Conservation (phyloP, 2,329 filamentous ascomycete species). For the Exophiala aquamarina region DNA sequence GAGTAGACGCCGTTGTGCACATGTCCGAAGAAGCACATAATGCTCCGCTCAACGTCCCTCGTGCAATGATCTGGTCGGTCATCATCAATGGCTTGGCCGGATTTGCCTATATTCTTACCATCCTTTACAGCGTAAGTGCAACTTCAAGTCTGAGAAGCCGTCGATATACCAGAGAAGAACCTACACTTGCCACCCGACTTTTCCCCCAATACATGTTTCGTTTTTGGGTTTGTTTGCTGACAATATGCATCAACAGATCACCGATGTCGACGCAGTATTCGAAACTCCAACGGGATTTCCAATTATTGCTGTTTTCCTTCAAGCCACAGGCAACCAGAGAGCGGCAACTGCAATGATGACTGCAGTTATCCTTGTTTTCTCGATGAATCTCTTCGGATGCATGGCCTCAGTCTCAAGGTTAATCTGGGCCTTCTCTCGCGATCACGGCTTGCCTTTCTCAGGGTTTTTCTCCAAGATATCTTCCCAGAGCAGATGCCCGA, state of each 20-base stretch:
- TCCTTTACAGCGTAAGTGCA: conserved; percentile 30
- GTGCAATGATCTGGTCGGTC: conserved; percentile 30
- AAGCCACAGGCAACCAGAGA: conserved; percentile 24
- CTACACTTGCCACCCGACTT: no score
- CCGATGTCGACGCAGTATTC: conserved; percentile 31
- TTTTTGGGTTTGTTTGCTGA: conserved; percentile 26
- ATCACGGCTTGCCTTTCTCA: conserved; percentile 27
- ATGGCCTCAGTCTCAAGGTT: conserved; percentile 29
- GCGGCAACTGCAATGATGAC: conserved; percentile 30
- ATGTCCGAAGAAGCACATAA: conserved; percentile 32
- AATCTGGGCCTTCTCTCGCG: conserved; percentile 29
- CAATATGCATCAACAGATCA: no score
- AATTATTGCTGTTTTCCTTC: conserved; percentile 27
- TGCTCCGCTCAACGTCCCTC: conserved; percentile 29
- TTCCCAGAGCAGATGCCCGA: conserved; percentile 16
- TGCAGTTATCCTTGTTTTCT: conserved; percentile 28
- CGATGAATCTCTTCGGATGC: conserved; percentile 29
- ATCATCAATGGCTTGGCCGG: conserved; percentile 35
- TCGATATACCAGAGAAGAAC: no score
- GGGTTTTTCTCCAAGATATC: conserved; percentile 32
- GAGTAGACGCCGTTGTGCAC: conserved; percentile 30
- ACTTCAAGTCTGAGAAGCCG: no score
- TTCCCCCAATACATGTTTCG: no score
- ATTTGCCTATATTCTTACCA: conserved; percentile 36
- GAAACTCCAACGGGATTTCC: conserved; percentile 34